Percentiles rank a stretch among this genome's conserved stretches.
Evolutionary conservation across 257 asterid genomes (phyloP).

Genomic region (Solanum ossicruentum): DNA sequence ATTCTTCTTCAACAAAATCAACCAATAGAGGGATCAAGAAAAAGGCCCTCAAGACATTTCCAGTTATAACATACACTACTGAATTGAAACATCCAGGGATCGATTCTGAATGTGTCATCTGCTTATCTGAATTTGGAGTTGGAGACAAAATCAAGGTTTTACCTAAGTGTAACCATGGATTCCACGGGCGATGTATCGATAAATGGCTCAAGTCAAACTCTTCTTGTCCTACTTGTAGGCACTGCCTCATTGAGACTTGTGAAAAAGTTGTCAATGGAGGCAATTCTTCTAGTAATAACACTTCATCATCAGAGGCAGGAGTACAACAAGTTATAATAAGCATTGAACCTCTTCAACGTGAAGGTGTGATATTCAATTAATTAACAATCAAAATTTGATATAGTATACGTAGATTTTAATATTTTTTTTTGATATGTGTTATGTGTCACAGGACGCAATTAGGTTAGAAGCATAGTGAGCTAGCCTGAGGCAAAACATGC

Average conservation of each 20-base stretch:
- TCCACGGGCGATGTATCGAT: not conserved
- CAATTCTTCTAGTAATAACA: not conserved
- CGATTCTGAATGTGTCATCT: not conserved
- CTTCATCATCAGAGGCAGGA: not conserved
- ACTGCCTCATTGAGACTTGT: not conserved
- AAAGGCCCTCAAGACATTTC: not conserved
- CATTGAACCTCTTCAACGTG: not conserved
- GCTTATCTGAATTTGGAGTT: not conserved
- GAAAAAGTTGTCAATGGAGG: not conserved
- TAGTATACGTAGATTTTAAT: not conserved
- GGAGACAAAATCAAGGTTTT: not conserved
- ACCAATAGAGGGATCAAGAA: not conserved
- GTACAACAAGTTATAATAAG: not conserved
- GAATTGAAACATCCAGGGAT: not conserved
- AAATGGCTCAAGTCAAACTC: not conserved
- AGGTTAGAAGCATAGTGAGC: not conserved
- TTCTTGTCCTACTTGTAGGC: not conserved
- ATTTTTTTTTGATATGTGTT: not conserved
- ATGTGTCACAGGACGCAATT: not conserved
- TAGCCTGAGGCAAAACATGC: not conserved
- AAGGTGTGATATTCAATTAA: not conserved
- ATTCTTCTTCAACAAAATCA: not conserved
- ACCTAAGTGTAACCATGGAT: not conserved
- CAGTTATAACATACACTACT: not conserved
- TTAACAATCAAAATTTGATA: not conserved